Percentiles rank a stretch among this genome's conserved stretches.
These are phyloP conservation scores for Leishmania tarentolae DNA, from an alignment of 208 protist genomes.

Conservation along the genomic window DNA sequence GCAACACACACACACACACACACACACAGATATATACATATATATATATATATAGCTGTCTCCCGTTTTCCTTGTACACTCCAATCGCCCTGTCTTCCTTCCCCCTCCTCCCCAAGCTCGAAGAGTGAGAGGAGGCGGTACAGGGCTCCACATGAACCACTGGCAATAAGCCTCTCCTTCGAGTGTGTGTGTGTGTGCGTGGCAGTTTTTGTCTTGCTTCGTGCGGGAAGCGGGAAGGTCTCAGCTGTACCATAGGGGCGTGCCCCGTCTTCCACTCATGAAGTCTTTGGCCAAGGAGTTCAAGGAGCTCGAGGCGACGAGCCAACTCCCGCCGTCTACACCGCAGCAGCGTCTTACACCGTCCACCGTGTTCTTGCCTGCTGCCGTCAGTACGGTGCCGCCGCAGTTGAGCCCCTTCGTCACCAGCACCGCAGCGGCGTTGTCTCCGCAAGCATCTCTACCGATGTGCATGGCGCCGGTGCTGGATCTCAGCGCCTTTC, in stretches of 20 bases:
- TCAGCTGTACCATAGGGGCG: background rate
- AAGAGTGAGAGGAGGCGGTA: background rate
- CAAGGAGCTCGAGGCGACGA: constrained; percentile 31
- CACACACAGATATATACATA: too few species aligned
- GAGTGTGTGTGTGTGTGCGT: constrained; percentile 1
- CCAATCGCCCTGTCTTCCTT: background rate
- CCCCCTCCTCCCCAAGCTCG: background rate
- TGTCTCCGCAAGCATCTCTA: background rate
- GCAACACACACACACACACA: background rate
- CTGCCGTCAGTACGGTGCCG: constrained; percentile 16
- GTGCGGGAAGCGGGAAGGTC: background rate
- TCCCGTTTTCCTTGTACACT: background rate
- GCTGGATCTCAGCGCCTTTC: background rate
- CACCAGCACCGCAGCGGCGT: background rate
- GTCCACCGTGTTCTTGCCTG: constrained; percentile 28
- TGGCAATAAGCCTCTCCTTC: background rate
- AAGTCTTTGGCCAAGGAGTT: constrained; percentile 11
- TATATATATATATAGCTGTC: too few species aligned
- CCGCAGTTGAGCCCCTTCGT: background rate
- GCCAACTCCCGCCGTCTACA: constrained; percentile 35
- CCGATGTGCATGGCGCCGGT: constrained; percentile 3
- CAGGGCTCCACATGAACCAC: background rate
- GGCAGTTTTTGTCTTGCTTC: background rate
- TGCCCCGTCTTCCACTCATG: background rate
- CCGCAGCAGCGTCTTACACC: constrained; percentile 28